Percentiles rank a stretch among this genome's conserved stretches.
Evolutionary conservation across 1,139 yeast species (phyloP).

Genomic region (Suhomyces chickasaworum): DNA sequence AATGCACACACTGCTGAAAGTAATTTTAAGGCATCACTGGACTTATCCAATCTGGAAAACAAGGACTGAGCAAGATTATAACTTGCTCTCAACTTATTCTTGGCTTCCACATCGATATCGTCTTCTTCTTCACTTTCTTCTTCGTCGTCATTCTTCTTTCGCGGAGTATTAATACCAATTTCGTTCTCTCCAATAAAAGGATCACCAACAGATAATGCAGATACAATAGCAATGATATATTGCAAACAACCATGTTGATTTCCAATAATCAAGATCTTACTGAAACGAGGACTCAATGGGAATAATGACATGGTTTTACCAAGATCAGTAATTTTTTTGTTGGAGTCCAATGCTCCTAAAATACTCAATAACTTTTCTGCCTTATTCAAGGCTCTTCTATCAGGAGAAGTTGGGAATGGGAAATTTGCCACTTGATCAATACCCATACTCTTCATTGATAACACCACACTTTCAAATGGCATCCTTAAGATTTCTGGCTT

Average conservation of each 20-base stretch:
- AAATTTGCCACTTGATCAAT: slow-evolving; percentile 86
- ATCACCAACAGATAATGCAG: slow-evolving; percentile 92
- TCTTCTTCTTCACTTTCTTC: slow-evolving; percentile 28
- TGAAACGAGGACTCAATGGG: slow-evolving; percentile 92
- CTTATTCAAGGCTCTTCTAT: slow-evolving; percentile 54
- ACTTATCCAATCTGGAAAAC: slow-evolving; percentile 68
- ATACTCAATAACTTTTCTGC: slow-evolving; percentile 71
- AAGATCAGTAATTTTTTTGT: slow-evolving; percentile 62
- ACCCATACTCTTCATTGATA: slow-evolving; percentile 97
- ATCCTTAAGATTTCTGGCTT: slow-evolving; percentile 88
- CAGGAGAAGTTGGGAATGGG: slow-evolving; percentile 97
- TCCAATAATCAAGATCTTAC: slow-evolving; percentile 86
- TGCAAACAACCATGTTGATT: slow-evolving; percentile 86
- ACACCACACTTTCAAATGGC: slow-evolving; percentile 94
- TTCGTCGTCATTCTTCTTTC: slow-evolving; percentile 25
- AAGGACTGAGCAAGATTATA: slow-evolving; percentile 58
- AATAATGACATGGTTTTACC: slow-evolving; percentile 87
- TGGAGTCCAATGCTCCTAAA: slow-evolving; percentile 74
- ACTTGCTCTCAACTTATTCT: slow-evolving; percentile 47
- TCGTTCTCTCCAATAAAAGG: slow-evolving; percentile 80
- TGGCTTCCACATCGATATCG: slow-evolving; percentile 38
- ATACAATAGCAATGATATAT: slow-evolving; percentile 84
- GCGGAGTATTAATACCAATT: slow-evolving; percentile 50
- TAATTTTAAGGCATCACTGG: slow-evolving; percentile 73
- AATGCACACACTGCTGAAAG: slow-evolving; percentile 87